phyloP scores from a whole-genome alignment of 2,329 filamentous ascomycete species.

The Colletotrichum ledebouriae region DNA sequence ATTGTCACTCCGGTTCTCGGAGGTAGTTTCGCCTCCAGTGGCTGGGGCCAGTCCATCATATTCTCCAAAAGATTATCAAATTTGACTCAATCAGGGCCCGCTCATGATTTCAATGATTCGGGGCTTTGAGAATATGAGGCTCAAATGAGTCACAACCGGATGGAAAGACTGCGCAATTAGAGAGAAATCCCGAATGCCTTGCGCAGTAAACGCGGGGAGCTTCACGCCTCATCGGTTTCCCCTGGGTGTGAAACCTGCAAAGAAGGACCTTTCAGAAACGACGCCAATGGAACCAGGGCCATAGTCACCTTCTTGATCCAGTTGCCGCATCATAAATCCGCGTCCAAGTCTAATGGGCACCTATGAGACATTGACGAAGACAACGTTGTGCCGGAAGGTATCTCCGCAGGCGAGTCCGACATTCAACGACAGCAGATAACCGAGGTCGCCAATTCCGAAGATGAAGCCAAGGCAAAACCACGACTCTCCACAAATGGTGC shows the following conservation, averaged over 20 bases:
- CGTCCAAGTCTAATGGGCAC: constrained; percentile 3
- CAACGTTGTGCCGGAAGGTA: neutral
- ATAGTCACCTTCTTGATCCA: neutral
- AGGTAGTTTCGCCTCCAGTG: neutral
- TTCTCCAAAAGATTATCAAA: too few species aligned
- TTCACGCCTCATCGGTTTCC: constrained; percentile 12
- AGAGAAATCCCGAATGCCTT: too few species aligned
- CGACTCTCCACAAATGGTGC: neutral
- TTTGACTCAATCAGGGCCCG: too few species aligned
- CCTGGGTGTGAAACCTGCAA: neutral
- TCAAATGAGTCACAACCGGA: too few species aligned
- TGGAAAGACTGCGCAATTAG: too few species aligned
- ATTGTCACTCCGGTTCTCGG: constrained; percentile 30
- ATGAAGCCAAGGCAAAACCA: neutral
- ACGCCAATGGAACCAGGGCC: neutral
- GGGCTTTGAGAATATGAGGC: too few species aligned
- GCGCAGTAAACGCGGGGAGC: constrained; percentile 17
- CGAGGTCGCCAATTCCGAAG: constrained; percentile 1
- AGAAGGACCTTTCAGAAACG: neutral
- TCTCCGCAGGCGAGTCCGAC: constrained; percentile 9
- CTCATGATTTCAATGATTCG: too few species aligned
- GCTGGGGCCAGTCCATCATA: too few species aligned
- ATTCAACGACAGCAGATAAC: neutral
- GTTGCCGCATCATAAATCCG: neutral
- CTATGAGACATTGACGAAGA: neutral